Conservation (phyloP, 164 flowering plant genomes). For the Litsea cubeba region DNA sequence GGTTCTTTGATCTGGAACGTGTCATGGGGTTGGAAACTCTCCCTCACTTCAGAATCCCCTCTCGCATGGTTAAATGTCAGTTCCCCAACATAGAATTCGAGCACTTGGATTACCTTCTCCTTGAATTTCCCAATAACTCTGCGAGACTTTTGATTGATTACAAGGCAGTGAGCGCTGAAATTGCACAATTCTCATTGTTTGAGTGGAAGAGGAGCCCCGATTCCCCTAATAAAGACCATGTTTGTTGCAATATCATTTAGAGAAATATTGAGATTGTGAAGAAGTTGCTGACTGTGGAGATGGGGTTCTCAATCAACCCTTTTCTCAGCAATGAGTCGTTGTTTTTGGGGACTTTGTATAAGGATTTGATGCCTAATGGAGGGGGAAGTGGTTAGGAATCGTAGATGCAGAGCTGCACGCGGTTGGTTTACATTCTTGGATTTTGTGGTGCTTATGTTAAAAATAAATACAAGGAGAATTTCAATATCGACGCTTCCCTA, state of each 20-base stretch:
- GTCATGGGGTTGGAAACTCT: constrained; percentile 55
- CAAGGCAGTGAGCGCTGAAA: constrained; percentile 35
- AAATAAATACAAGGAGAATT: no score
- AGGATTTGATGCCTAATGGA: constrained; percentile 31
- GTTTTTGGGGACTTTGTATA: constrained; percentile 46
- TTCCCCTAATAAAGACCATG: constrained; percentile 73
- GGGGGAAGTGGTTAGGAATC: constrained; percentile 70
- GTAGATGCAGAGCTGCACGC: constrained; percentile 81
- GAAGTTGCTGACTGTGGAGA: constrained; percentile 43
- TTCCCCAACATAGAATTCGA: constrained; percentile 77
- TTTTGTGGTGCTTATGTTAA: no score
- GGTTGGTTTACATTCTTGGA: constrained; percentile 12
- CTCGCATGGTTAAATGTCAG: constrained; percentile 46
- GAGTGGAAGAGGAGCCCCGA: constrained; percentile 82
- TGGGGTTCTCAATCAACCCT: constrained; percentile 24
- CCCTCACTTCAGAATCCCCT: constrained; percentile 38
- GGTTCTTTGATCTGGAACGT: constrained; percentile 54
- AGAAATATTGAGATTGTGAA: constrained; percentile 67
- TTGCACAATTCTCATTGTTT: constrained; percentile 39
- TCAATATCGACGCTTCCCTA: no score
- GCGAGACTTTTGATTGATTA: constrained; percentile 45
- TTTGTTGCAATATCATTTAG: constrained; percentile 83
- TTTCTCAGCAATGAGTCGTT: constrained; percentile 36
- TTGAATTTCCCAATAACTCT: constrained; percentile 53
- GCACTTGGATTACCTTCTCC: constrained; percentile 81